Conservation (phyloP, 495 filamentous ascomycete genomes). For the Aspergillus heteromorphus region DNA sequence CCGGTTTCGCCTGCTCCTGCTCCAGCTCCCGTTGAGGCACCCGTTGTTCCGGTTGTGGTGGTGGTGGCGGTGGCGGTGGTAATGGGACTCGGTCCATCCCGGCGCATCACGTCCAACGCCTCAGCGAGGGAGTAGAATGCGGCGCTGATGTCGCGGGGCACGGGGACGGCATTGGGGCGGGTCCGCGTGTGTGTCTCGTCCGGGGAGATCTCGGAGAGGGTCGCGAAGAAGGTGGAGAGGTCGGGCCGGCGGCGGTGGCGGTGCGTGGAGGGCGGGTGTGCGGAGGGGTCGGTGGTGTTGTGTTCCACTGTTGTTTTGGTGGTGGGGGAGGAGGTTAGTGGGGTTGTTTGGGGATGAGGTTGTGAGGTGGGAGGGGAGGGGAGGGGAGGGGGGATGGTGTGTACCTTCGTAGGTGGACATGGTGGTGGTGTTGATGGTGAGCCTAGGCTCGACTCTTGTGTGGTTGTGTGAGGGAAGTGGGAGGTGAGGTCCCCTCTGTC, state of each 20-base stretch:
- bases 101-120: conserved; percentile 46
- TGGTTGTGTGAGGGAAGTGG: conserved; percentile 2
- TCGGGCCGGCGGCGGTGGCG: conserved; percentile 60
- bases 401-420: conserved; percentile 58
- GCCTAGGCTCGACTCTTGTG: background rate
- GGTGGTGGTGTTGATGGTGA: conserved; percentile 11
- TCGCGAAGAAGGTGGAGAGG: conserved; percentile 81
- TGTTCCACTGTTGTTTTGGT: conserved; percentile 65
- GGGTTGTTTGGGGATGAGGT: too few relatives aligned
- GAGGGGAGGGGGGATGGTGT: background rate
- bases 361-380: background rate
- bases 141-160: conserved; percentile 66
- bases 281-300: conserved; percentile 49
- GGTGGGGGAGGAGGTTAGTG: background rate
- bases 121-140: conserved; percentile 57
- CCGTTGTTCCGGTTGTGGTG: too few relatives aligned
- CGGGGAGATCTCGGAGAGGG: conserved; percentile 60
- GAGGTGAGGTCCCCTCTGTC: background rate
- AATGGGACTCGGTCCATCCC: too few relatives aligned
- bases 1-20: background rate
- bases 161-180: conserved; percentile 58
- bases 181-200: conserved; percentile 28
- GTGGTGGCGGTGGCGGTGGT: too few relatives aligned
- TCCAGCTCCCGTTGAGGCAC: background rate
- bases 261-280: conserved; percentile 14